A percentile compares a stretch with the other conserved stretches of the same genome.
Conservation (phyloP, 257 asterid genomes). For the Salvia hispanica region DNA sequence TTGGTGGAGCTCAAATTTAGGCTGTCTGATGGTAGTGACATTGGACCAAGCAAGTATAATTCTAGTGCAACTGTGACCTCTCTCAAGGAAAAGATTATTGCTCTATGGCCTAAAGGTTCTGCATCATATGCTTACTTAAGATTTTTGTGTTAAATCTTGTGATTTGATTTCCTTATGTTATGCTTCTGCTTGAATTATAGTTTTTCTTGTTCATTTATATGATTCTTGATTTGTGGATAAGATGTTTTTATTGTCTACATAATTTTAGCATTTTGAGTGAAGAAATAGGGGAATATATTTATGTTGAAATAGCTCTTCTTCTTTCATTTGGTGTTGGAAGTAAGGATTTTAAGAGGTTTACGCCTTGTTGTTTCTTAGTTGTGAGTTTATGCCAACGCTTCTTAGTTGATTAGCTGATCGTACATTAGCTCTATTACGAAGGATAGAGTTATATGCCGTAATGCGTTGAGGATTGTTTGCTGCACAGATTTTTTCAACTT, state of each 20-base stretch:
- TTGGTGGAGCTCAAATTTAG: conserved; percentile 87
- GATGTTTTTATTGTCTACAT: too few relatives aligned
- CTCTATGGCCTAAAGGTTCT: conserved; percentile 91
- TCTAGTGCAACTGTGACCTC: conserved; percentile 67
- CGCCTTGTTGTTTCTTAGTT: not conserved
- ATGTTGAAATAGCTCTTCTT: not conserved
- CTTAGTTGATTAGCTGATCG: not conserved
- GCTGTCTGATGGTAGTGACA: conserved; percentile 94
- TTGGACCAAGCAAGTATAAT: conserved; percentile 83
- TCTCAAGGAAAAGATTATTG: conserved; percentile 85
- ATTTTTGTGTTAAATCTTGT: not conserved
- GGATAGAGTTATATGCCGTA: not conserved
- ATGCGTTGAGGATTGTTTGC: not conserved
- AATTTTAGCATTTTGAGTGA: not conserved
- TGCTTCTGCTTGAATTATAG: conserved; percentile 10
- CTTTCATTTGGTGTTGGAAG: conserved; percentile 1
- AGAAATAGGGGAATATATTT: not conserved
- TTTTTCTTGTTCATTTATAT: not conserved
- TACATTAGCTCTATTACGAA: not conserved
- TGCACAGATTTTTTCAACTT: not conserved
- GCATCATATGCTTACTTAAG: not conserved
- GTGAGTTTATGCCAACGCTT: not conserved
- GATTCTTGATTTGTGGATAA: not conserved
- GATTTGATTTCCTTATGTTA: conserved; percentile 15
- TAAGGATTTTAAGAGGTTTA: not conserved